Evolutionary conservation across 768 basidiomycete species (phyloP), one percentile per base, ranked within the genome.

Genomic region (Suillus clintonianus): DNA sequence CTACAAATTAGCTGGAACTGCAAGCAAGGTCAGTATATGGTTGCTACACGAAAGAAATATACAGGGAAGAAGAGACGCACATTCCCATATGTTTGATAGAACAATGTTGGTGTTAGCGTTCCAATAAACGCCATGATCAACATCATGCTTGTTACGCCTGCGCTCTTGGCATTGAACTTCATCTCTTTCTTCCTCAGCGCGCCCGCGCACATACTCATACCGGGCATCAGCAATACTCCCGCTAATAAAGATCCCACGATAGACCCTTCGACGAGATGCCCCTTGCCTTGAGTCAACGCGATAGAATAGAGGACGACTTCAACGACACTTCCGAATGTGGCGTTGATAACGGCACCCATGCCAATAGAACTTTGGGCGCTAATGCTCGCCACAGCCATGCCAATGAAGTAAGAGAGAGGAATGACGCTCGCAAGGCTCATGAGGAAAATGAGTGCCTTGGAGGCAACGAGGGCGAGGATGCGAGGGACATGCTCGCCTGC

Each of bases 101-200:
- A 99, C 72, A 99, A 74, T 0, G 97, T 99, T 3, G 97, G 97
- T 0, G 95, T 88, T 63, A 99, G 81, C 2, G 93, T 94, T 14
- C 97, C 97, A 65, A 99, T 97, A 74, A 99, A 94, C 14, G 97
- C 97, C 97, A 99, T 99, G 78, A 99, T 99, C 74, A 99, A 77
- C 94, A 99, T 97, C 82, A 97, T 97, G 74, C 95, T 97, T 0
- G 97, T 99, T 17, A 99, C 97, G 42, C 97, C 94, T 7, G 97
- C 97, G 71, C 92, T 95, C 81, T 94, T 98, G n/a, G 97, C 97
- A 71, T 99, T 99, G 82, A 99, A 99, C 69, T 89, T 93, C 74
- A 96, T 94, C 76, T 99, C 97, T 79, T 99, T 99, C 72, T 90
- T 82, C 71, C 87, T 83, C 63, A 97, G 67, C 0, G 97, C 97